Evolutionary conservation across 2,329 filamentous ascomycete species (phyloP).

Genomic region (Dendrostoma leiphaemia): DNA sequence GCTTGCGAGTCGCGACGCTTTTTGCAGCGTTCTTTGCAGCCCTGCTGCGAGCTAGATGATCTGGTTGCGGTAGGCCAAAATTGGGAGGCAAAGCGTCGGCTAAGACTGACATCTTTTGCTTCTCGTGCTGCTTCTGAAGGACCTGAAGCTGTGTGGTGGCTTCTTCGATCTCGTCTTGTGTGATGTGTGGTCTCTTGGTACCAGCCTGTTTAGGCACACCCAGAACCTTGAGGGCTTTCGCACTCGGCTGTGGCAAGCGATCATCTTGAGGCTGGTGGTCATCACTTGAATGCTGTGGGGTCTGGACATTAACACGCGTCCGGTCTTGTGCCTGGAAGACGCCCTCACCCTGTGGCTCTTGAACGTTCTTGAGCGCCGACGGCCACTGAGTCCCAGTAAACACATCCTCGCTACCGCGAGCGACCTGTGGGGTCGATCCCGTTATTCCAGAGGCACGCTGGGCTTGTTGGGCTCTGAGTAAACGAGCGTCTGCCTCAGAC

Average conservation of each 20-base stretch:
- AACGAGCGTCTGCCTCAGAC: background rate
- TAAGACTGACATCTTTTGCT: background rate
- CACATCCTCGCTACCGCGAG: background rate
- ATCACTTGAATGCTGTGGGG: background rate
- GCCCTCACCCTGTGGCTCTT: background rate
- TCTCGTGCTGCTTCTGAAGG: background rate
- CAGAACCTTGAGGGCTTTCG: background rate
- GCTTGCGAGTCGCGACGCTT: background rate
- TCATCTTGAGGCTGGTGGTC: background rate
- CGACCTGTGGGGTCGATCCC: too few species aligned
- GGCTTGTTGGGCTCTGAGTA: background rate
- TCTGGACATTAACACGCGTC: background rate
- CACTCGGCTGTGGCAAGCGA: background rate
- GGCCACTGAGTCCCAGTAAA: background rate
- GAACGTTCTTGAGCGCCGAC: background rate
- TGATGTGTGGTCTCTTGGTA: background rate
- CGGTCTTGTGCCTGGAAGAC: background rate
- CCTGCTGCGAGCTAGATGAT: background rate
- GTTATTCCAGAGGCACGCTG: too few species aligned
- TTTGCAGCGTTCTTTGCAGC: background rate
- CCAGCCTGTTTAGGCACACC: background rate
- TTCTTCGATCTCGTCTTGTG: background rate
- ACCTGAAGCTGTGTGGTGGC: background rate
- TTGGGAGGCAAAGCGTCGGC: constrained; percentile 1
- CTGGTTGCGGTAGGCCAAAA: background rate